A percentile compares a stretch with the other conserved stretches of the same genome.
These are phyloP conservation scores for Rutstroemia sp. DNA, from an alignment of 2,329 filamentous ascomycete genomes.

Conservation along the genomic window DNA sequence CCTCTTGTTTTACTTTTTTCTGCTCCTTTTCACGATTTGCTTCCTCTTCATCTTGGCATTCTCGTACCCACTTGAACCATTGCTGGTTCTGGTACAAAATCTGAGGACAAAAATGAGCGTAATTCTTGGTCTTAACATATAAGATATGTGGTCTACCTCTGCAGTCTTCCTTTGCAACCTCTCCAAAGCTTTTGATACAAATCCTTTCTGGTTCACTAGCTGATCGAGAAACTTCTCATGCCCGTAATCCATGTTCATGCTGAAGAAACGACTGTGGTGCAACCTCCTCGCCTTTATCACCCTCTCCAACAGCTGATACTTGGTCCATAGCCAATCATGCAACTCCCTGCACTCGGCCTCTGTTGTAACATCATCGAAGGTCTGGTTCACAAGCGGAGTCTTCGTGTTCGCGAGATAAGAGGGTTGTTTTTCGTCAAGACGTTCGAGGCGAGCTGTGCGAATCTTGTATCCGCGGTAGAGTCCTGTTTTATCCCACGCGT, in stretches of 20 bases:
- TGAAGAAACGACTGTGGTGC: slow-evolving; percentile 37
- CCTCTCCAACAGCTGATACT: slow-evolving; percentile 30
- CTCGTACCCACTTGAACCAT: slow-evolving; percentile 41
- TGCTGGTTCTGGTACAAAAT: slow-evolving; percentile 37
- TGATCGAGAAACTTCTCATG: slow-evolving; percentile 35
- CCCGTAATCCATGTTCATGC: slow-evolving; percentile 36
- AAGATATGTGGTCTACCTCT: slow-evolving; percentile 26
- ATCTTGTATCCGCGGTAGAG: slow-evolving; percentile 43
- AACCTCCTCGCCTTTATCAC: slow-evolving; percentile 36
- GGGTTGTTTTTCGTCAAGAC: slow-evolving; percentile 30
- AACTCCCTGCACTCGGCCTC: slow-evolving; percentile 33
- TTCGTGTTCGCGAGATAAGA: slow-evolving; percentile 31
- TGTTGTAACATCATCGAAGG: slow-evolving; percentile 33
- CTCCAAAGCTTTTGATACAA: slow-evolving; percentile 31
- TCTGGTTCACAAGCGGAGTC: slow-evolving; percentile 33
- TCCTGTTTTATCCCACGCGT: slow-evolving; percentile 13
- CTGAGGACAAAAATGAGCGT: neutral
- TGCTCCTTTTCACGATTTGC: slow-evolving; percentile 38
- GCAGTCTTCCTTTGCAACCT: slow-evolving; percentile 35
- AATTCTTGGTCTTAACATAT: neutral
- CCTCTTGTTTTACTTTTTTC: slow-evolving; percentile 41
- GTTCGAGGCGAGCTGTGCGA: slow-evolving; percentile 38
- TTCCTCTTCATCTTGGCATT: slow-evolving; percentile 39
- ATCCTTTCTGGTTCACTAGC: slow-evolving; percentile 30
- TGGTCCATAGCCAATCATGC: slow-evolving; percentile 34